Base-by-base conservation (phyloP, 2,329 filamentous ascomycete genomes). In the Penicillium oxalicum region DNA sequence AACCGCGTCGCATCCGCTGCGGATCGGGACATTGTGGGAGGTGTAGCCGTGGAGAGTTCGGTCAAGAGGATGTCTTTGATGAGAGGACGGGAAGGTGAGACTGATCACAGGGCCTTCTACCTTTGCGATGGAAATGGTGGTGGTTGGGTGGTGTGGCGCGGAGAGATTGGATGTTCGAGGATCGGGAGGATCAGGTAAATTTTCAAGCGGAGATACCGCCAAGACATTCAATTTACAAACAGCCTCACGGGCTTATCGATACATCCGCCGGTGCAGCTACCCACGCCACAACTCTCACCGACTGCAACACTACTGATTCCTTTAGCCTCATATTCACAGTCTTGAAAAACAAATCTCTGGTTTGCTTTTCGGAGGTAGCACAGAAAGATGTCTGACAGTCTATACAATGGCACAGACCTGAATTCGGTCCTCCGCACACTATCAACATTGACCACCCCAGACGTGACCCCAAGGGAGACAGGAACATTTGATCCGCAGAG, bases 1-100 rank as follows among this genome's bases (percentile, higher is more conserved):
- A 77, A 77, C 51, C 74, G 69, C 54, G 74, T 77, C 60, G 73
- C 71, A 61, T 76, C 73, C 55, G 70, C 67, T 50, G 73, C 72
- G 61, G 70, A 74, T 62, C 68, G 72, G 61, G 71, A 72, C 72
- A 74, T 74, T 51, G 44, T 60, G 44, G 12, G 5, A 38, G 28
- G 18, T 37, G 7, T 32, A 34, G 29, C 27, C 26, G 41, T 33
- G 39, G 25, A 41, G 54, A 40, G 24, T 34, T 4, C 8, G 40
- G 27, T 25, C 27, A 52, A 44, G 18, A 29, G 39, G 25, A 25
- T 9, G 7, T 25, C 28, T 26, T 29, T 12, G 34, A 28, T 12
- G 7, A 11, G 25, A 29, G 36, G 28, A 43, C 44, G 45, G 11
- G 3, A 32, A 32, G 11, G 29, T 36, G 18, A 24, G 38, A 47